Evolutionary conservation across 768 basidiomycete genomes (phyloP), one percentile per base, ranked within the genome.

Genomic region (Russula compacta): DNA sequence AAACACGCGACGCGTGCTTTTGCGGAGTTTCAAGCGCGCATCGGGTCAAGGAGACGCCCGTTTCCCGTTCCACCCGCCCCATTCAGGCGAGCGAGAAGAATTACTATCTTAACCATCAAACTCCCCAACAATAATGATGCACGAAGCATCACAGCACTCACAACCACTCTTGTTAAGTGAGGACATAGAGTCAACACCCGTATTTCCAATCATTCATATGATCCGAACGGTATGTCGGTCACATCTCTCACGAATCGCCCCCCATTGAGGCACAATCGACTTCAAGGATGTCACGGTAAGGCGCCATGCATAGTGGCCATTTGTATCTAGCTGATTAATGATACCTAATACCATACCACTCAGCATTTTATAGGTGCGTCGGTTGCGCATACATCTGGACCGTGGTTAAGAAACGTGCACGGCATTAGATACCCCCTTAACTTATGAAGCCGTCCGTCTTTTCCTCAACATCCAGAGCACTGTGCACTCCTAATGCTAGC

Each of bases 161-260:
- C 73, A 73, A 64, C 76, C 77, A 15, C 71, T 81, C n/a, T 76
- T 70, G 66, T 73, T 66, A 67, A 82, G 72, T 68, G 81, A 76
- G 73, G 79, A 77, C 72, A 79, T 83, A 49, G 82, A 83, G 40
- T 67, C 72, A 44, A 87, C 83, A 0, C 73, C 78, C 32, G 88
- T 92, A 1, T 93, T 88, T 70, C 91, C 92, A 6, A 74, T 90
- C 53, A 89, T 95, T 42, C 89, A 91, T 63, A 80, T 84, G 73
- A 88, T 93, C 65, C 75, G 86, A 73, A 72, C 74, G 53, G 87
- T 86, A 63, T 55, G 83, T 76, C 48, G 1, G 21, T 42, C 44
- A 29, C 56, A 8, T 14, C 58, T 53, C 44, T 35, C 39, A 55
- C 55, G 19, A 4, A 36, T 35, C 21, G 11, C 21, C 29, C 21